Evolutionary conservation across 202 grass and related monocot genomes (phyloP), one percentile per base, ranked within the genome.

Genomic region (Miscanthus sacchariflorus): DNA sequence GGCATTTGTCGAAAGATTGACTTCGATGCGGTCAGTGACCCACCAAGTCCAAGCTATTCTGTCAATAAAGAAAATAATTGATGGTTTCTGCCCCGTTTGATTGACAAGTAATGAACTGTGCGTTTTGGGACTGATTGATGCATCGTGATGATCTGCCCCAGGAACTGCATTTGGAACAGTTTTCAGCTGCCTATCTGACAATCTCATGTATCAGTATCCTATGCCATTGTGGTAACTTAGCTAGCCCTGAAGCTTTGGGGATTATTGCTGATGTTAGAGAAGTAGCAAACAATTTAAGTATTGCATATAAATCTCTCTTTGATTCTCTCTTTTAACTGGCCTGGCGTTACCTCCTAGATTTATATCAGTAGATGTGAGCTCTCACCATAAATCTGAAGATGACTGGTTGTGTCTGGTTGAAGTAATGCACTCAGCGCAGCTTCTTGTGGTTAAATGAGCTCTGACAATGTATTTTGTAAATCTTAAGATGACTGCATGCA

Each of bases 1-100:
- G 78, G 87, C 10, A 84, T 97, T 82, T 93, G 87, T 87, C 44
- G 89, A 44, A 97, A 95, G 81, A 93, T 38, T 38, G 36, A 38
- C 30, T 94, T 97, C 8, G 90, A 91, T 43, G 83, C 87, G 9
- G 56, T 52, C 6, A 84, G 59, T 65, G 89, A 91, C 27, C 83
- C 36, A 33, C 19, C 24, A 0, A 83, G 36, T 6, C 28, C 80
- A 11, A 89, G 70, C 12, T 38, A 14, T 72, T 82, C 72, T 8
- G 44, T 39, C 18, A 12, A 2, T 24, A 10, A 83, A 74, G 83
- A 83, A 9, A 50, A 70, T 46, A 89, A 67, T 54, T 79, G 83
- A 68, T 30, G n/a, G 27, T 18, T 18, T 14, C 1, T 56, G 68
- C 63, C 12, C 33, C 45, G 40, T 2, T 42, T 28, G 24, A 64